A percentile compares a stretch with the other conserved stretches of the same genome.
These are phyloP conservation scores for Arctium minus DNA, from an alignment of 129 eudicot genomes.

Conservation along the genomic window DNA sequence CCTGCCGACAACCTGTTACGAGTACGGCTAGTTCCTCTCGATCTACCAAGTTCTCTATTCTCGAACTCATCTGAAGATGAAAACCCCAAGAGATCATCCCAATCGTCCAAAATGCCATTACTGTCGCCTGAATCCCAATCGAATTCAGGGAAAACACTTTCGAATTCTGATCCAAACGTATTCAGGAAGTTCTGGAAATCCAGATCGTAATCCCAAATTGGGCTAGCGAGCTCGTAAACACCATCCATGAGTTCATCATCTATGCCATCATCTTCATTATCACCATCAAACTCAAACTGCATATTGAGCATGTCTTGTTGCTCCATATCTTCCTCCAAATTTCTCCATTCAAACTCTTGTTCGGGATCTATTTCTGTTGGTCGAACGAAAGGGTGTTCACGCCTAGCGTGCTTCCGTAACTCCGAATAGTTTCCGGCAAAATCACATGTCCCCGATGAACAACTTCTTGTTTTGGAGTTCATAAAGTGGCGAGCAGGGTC, in stretches of 20 bases:
- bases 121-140: conserved; percentile 1
- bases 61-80: not conserved
- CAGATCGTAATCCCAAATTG: conserved; percentile 18
- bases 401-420: conserved; percentile 54
- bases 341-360: conserved; percentile 41
- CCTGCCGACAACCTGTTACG: not conserved
- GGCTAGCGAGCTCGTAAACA: conserved; percentile 8
- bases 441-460: conserved; percentile 52
- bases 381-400: conserved; percentile 39
- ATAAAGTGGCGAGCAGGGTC: conserved; percentile 47
- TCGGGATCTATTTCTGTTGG: conserved; percentile 50
- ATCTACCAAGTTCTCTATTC: not conserved
- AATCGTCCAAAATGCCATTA: conserved; percentile 1
- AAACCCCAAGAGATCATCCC: not conserved
- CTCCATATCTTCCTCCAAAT: conserved; percentile 29
- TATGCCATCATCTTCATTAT: not conserved
- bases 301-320: conserved; percentile 33
- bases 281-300: conserved; percentile 22
- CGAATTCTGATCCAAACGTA: not conserved
- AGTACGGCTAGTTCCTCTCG: not conserved
- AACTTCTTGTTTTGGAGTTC: conserved; percentile 54
- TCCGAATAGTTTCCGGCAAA: conserved; percentile 47
- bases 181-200: not conserved
- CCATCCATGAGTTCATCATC: not conserved
- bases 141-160: not conserved